These are phyloP conservation scores for Fraxinus sp. DNA, from an alignment of 305 asterid species.

Conservation along the genomic window DNA sequence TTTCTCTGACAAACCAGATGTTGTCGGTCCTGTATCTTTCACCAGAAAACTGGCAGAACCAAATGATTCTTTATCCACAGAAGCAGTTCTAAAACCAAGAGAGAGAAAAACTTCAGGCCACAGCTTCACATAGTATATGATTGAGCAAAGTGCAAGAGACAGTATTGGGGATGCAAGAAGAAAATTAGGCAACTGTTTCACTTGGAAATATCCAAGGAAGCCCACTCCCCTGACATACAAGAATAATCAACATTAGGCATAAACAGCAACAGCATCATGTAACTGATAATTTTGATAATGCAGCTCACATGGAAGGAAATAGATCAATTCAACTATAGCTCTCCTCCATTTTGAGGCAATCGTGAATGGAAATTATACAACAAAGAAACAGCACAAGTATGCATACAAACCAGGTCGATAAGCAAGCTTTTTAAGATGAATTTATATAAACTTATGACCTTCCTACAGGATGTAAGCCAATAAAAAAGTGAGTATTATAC, in stretches of 20 bases:
- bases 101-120: slow-evolving; percentile 73
- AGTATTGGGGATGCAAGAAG: slow-evolving; percentile 86
- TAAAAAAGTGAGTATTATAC: neutral
- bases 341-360: neutral
- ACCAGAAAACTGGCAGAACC: slow-evolving; percentile 32
- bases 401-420: neutral
- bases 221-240: slow-evolving; percentile 85
- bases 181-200: slow-evolving; percentile 89
- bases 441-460: neutral
- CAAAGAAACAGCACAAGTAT: neutral
- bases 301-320: slow-evolving; percentile 19
- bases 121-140: slow-evolving; percentile 59
- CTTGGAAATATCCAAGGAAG: slow-evolving; percentile 79
- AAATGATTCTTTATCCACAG: slow-evolving; percentile 28
- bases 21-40: slow-evolving; percentile 31
- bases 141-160: slow-evolving; percentile 69
- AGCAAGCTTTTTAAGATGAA: neutral
- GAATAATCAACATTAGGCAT: slow-evolving; percentile 26
- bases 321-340: slow-evolving; percentile 4
- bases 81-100: slow-evolving; percentile 60
- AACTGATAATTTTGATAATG: slow-evolving; percentile 8
- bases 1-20: slow-evolving; percentile 26
- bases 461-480: neutral
- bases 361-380: neutral
- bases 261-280: slow-evolving; percentile 1